Conservation (phyloP, 176 grass and related monocot species). For the Oryza australiensis region DNA sequence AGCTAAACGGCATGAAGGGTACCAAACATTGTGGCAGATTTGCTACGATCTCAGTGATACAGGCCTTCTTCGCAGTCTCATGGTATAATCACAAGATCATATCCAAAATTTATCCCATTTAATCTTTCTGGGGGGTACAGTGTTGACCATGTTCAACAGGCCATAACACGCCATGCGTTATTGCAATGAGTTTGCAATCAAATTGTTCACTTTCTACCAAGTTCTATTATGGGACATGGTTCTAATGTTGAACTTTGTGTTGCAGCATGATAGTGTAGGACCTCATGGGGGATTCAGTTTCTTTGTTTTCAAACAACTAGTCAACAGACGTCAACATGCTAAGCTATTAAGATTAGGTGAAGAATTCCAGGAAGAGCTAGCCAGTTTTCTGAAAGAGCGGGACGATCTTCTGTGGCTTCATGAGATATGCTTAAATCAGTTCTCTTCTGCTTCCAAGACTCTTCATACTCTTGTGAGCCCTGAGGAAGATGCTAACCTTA, state of each 20-base stretch:
- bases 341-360: slow-evolving; percentile 94
- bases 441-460: slow-evolving; percentile 75
- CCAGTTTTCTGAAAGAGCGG: slow-evolving; percentile 78
- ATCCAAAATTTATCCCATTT: slow-evolving; percentile 14
- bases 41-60: slow-evolving; percentile 97
- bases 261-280: slow-evolving; percentile 93
- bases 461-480: slow-evolving; percentile 54
- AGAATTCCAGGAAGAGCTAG: slow-evolving; percentile 94
- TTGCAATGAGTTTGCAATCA: slow-evolving; percentile 9
- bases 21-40: slow-evolving; percentile 94
- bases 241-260: slow-evolving; percentile 42
- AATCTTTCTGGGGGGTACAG: slow-evolving; percentile 21
- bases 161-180: not conserved
- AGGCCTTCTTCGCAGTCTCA: slow-evolving; percentile 74
- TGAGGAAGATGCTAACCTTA: slow-evolving; percentile 43
- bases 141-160: not conserved
- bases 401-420: slow-evolving; percentile 90
- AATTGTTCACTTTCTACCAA: slow-evolving; percentile 10
- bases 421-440: slow-evolving; percentile 83
- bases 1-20: slow-evolving; percentile 88
- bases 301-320: slow-evolving; percentile 82
- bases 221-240: slow-evolving; percentile 20
- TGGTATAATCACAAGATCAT: slow-evolving; percentile 62
- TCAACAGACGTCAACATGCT: slow-evolving; percentile 53
- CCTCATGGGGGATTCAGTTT: slow-evolving; percentile 94